Evolutionary conservation across 106 monocot genomes (phyloP).

Genomic region (Acorus calamus): DNA sequence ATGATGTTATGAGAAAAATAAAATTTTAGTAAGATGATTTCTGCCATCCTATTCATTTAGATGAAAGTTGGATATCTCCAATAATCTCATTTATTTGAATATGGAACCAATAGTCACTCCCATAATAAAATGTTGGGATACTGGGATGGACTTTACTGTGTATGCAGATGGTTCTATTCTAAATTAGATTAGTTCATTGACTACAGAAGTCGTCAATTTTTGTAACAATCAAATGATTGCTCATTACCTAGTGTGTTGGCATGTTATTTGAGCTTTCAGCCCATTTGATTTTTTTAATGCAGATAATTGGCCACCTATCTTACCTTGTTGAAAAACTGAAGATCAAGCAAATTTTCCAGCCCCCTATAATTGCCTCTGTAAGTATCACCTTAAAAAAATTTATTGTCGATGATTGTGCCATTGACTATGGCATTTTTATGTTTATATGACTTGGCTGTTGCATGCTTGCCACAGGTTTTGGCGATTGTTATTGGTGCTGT

Average conservation of each 20-base stretch:
- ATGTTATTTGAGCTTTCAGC: too few species aligned
- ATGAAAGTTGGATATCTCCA: too few species aligned
- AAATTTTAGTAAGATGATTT: too few species aligned
- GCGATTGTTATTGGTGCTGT: slow-evolving; percentile 65
- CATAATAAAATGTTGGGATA: too few species aligned
- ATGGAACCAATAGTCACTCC: background rate
- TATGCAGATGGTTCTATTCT: too few species aligned
- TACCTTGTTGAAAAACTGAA: slow-evolving; percentile 52
- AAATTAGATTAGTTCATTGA: too few species aligned
- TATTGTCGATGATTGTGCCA: background rate
- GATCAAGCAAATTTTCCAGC: slow-evolving; percentile 75
- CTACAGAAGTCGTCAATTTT: too few species aligned
- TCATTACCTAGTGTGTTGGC: too few species aligned
- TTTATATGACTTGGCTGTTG: background rate
- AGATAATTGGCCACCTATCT: slow-evolving; percentile 3
- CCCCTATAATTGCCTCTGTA: slow-evolving; percentile 90
- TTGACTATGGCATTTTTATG: background rate
- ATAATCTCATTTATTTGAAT: background rate
- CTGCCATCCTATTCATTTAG: too few species aligned
- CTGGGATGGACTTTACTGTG: too few species aligned
- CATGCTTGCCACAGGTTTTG: slow-evolving; percentile 42
- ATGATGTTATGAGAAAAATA: background rate
- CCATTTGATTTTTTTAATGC: too few species aligned
- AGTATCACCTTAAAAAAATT: slow-evolving; percentile 17
- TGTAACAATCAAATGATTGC: too few species aligned